Evolutionary conservation across 371 early-diverging fungal genomes (phyloP), one percentile per base, ranked within the genome.

Genomic region (Apophysomyces trapeziformis): DNA sequence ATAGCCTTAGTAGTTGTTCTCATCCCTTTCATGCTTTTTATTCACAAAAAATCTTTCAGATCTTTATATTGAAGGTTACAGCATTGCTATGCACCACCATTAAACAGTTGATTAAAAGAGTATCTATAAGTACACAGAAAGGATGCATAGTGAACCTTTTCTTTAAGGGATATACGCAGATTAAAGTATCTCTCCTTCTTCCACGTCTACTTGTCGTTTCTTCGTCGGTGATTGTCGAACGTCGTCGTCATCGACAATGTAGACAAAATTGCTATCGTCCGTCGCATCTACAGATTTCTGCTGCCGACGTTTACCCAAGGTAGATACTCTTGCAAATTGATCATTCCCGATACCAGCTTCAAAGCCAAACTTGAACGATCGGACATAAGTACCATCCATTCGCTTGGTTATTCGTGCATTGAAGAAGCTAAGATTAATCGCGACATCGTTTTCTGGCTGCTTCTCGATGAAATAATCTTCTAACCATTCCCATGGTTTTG

Each of bases 401-500:
- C 70, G 67, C 58, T 76, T 80, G 0, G 67, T 38, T 63, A 76
- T 80, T 5, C 66, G 71, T 64, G 76, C 81, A 58, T 73, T 66
- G 61, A 83, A 83, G 13, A 77, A 43, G 21, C 63, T 61, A 32
- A 83, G 41, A 35, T 70, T 80, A 47, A 83, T 79, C 1, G 84
- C 78, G 3, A 73, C 76, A 65, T 83, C 84, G 43, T 83, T 83
- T 46, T 80, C 84, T n/a, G 73, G 71, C 5, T 72, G 72, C 5
- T 61, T 60, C 18, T 83, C 84, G 46, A 74, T 71, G 4, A 78
- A 75, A 68, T 83, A 85, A 47, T 87, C 88, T 56, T 87, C 88
- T 7, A 87, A 74, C 88, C 88, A 87, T 63, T 86, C 86, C 88
- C 88, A 87, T 11, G 88, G 88, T 45, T 81, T 76, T 7, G 85